Base-by-base conservation (phyloP, 108 stramenopile species). In the Skeletonema menzelii region DNA sequence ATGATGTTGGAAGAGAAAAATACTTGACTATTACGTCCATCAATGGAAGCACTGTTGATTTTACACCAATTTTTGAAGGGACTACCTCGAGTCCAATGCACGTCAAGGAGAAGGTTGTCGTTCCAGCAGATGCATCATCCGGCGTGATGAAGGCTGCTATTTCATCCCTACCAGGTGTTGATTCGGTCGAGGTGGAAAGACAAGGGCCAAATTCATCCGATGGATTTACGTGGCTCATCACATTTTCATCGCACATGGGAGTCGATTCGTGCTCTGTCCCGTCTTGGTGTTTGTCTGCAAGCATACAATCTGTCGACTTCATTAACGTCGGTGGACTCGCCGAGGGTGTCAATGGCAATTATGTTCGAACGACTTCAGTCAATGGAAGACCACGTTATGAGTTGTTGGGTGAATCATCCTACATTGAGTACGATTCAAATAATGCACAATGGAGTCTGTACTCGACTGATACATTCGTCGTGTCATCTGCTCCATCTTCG, bases 211-310 rank as follows among this genome's bases (percentile, higher is more conserved):
- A 76, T 24, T 82, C 89, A 74, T 88, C 84, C 28, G 84, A 85
- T 57, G 95, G 93, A 22, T 92, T 76, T 70, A 88, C 89, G 56
- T 95, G 91, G 90, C 53, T 75, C 22, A 85, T 95, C n/a, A 88
- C 91, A n/a, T 95, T 95, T 47, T 49, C 37, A 57, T 73, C 79
- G 12, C 58, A 70, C 10, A 34, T 62, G 47, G 77, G 65, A 31
- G 60, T 22, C 20, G 49, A 53, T 22, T 53, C 22, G 14, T 65
- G 71, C 20, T 67, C 42, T 30, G 27, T 38, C 6, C 73, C 32
- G 27, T 68, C 73, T 2, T 68, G 56, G 56, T 68, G 59, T 31
- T 28, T 77, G 12, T 22, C 59, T 10, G 24, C 69, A 22, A 63
- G 34, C 15, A 37, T 44, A 42, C 72, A 73, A 57, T 37, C 77